Evolutionary conservation across 1,284 basidiomycete species (phyloP), one percentile per base, ranked within the genome.

Genomic region (Cystobasidium sp.): DNA sequence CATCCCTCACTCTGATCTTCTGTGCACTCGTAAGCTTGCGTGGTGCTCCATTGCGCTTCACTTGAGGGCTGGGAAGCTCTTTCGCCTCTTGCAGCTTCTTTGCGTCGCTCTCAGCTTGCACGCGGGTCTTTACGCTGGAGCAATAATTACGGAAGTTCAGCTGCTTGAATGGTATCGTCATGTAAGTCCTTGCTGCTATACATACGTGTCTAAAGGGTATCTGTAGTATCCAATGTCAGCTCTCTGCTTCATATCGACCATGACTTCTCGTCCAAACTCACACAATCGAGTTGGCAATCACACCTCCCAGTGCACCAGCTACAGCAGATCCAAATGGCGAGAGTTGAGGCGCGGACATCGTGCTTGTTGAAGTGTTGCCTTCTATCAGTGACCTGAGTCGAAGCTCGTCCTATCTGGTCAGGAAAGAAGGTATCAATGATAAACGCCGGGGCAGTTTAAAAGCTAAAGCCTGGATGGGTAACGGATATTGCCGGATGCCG

Each of bases 261-360:
- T 31, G 51, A 12, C 55, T 41, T 43, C 31, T 31, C 66, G 1
- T 10, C 22, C 55, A 10, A 9, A 88, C 93, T 84, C 82, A 96
- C 93, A 94, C 93, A 79, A 80, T 76, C 22, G 78, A 75, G 41
- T 92, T 93, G 78, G 91, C 91, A 83, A 96, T 92, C 80, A 93
- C 92, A 66, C 91, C 95, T 68, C 96, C 94, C 62, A 99, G 87
- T 4, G 97, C 97, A 9, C 96, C 96, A 56, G 94, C 94, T 67
- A 99, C 86, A 5, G 96, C 96, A 79, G 93, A 89, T 8, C 91
- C 94, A 79, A 98, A 91, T 0, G 96, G 93, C 0, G 94, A 96
- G 68, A 97, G 85, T 79, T 90, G 85, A 37, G 70, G 70, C 22
- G 37, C 51, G 14, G 70, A 43, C 70, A 73, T 73, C 46, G 10